Evolutionary conservation across 2,329 filamentous ascomycete genomes (phyloP), one percentile per base, ranked within the genome.

Genomic region (Pyrenophora teres): DNA sequence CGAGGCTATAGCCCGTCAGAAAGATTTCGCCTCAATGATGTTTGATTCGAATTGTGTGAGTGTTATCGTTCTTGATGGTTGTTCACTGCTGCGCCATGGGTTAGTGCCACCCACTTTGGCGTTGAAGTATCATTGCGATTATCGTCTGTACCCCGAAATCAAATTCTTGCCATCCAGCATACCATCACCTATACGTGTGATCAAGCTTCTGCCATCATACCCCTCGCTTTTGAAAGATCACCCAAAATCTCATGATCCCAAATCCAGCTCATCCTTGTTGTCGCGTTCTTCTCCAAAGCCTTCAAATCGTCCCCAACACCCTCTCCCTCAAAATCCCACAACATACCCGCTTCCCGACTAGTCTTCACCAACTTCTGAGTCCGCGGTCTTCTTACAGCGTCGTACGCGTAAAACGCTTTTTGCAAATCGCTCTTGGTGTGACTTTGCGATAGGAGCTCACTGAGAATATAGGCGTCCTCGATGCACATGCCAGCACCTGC

Each of bases 401-500:
- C 76, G 46, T 74, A 79, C 1, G 69, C 73, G 6, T 56, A 31
- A 38, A 78, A 77, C 0, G 71, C 74, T 16, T 52, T 64, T 25
- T 60, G 55, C 1, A 78, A 16, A 6, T 58, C 55, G 9, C 45
- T 6, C 3, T 40, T 56, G 0, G 41, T 43, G 2, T 44, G 39
- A 6, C 57, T 62, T 32, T 56, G 52, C 1, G 59, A 65, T 13
- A 81, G 53, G 3, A 80, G 46, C 6, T 68, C 63, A 6, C 73
- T 70, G 32, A 83, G 71, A 0, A 78, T 64, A 21, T 81, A 74
- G 1, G 74, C 78, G 48, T 84, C 82, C 63, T 85, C 82, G 42
- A 84, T 74, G 6, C 80, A 80, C 60, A 81, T 78, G 0, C 81
- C 80, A 0, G 82, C 82, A 1, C 82, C 83, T 0, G 80, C 74